Evolutionary conservation across 1,284 basidiomycete genomes (phyloP).

Genomic region (Rhodotorula mucilaginosa): DNA sequence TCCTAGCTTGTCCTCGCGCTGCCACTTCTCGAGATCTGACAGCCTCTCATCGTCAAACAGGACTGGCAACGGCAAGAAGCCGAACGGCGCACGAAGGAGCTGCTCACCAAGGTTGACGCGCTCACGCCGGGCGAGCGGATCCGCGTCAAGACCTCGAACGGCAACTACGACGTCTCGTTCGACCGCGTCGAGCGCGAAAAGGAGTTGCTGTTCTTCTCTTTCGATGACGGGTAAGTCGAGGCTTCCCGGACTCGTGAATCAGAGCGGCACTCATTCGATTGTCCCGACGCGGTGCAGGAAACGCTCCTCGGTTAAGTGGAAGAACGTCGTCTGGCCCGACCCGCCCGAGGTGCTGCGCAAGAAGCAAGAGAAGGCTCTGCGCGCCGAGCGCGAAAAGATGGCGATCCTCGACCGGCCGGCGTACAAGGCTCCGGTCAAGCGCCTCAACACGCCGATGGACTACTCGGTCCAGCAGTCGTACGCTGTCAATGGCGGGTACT

Average conservation of each 20-base stretch:
- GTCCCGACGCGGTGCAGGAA: constrained; percentile 10
- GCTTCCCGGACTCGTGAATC: neutral
- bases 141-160: constrained; percentile 72
- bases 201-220: constrained; percentile 70
- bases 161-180: constrained; percentile 74
- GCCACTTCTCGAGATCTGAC: constrained; percentile 12
- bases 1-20: constrained; percentile 45
- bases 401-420: constrained; percentile 21
- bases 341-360: constrained; percentile 21
- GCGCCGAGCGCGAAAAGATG: constrained; percentile 17
- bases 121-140: constrained; percentile 68
- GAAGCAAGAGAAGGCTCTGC: constrained; percentile 21
- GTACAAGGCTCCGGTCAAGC: constrained; percentile 19
- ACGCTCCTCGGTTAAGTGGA: constrained; percentile 19
- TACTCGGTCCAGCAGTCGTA: neutral
- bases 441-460: neutral
- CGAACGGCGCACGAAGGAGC: constrained; percentile 58
- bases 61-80: constrained; percentile 69
- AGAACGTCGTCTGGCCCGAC: constrained; percentile 36
- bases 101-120: constrained; percentile 61
- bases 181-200: constrained; percentile 66
- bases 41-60: constrained; percentile 58
- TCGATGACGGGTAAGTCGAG: constrained; percentile 58
- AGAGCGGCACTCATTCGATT: neutral
- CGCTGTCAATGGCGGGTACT: neutral